These are phyloP conservation scores for Symbiotaphrina buchneri DNA, from an alignment of 495 filamentous ascomycete genomes.

Conservation along the genomic window DNA sequence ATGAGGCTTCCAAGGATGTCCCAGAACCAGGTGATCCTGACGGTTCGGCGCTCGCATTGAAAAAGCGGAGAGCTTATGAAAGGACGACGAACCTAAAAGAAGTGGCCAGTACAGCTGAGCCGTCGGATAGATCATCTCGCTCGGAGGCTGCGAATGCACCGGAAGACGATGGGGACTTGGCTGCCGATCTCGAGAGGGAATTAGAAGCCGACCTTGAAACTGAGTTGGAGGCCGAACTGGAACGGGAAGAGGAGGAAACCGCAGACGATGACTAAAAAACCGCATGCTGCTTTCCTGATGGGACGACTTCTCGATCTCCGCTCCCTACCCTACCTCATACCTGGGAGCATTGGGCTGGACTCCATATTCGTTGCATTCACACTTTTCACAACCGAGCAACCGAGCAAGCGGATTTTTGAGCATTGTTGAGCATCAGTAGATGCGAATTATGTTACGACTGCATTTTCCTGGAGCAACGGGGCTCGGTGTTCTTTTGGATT, in stretches of 20 bases:
- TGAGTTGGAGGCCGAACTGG: background rate
- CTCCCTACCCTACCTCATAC: too few species aligned
- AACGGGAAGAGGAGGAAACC: background rate
- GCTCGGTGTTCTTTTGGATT: too few species aligned
- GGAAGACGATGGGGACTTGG: background rate
- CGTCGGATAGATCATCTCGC: background rate
- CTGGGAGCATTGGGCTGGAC: too few species aligned
- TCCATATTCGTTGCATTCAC: too few species aligned
- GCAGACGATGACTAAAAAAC: too few species aligned
- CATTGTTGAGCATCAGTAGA: too few species aligned
- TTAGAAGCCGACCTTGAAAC: background rate
- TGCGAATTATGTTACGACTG: too few species aligned
- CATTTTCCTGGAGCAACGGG: too few species aligned
- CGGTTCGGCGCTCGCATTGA: slow-evolving; percentile 2
- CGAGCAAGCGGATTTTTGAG: too few species aligned
- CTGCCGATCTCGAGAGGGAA: background rate
- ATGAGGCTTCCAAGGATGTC: background rate
- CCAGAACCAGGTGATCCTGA: background rate
- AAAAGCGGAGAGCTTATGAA: slow-evolving; percentile 4
- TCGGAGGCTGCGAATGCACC: background rate
- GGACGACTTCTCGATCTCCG: too few species aligned
- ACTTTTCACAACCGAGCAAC: too few species aligned
- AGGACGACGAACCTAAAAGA: slow-evolving; percentile 5
- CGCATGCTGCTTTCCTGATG: too few species aligned
- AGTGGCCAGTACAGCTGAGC: slow-evolving; percentile 1